Evolutionary conservation across 2,329 filamentous ascomycete species (phyloP).

Genomic region (Colletotrichum eleusines): DNA sequence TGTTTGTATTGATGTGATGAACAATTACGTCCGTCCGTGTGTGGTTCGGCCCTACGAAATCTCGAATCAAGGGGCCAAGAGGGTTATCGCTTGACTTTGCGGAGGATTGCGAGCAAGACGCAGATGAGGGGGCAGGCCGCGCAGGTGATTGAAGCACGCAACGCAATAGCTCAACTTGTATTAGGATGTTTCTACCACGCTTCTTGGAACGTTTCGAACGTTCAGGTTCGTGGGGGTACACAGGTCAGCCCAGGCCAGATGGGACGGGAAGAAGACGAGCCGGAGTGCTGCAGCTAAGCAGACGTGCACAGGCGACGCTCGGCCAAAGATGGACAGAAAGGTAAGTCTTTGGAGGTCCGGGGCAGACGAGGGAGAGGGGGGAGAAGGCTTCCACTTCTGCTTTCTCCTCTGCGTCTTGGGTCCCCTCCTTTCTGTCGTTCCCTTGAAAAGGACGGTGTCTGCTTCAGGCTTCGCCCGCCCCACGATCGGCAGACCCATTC

Average conservation of each 20-base stretch:
- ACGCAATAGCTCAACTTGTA: neutral
- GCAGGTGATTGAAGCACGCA: slow-evolving; percentile 6
- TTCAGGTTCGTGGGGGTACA: slow-evolving; percentile 25
- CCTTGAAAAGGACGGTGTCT: slow-evolving; percentile 29
- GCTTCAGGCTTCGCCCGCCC: slow-evolving; percentile 32
- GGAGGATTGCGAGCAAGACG: neutral
- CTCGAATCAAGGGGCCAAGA: slow-evolving; percentile 2
- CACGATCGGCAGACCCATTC: slow-evolving; percentile 36
- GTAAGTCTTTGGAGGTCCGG: slow-evolving; percentile 12
- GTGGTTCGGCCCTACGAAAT: slow-evolving; percentile 24
- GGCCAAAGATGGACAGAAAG: slow-evolving; percentile 24
- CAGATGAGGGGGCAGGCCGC: neutral
- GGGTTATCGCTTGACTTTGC: neutral
- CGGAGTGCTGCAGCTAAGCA: slow-evolving; percentile 32
- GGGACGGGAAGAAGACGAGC: slow-evolving; percentile 31
- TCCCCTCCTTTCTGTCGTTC: neutral
- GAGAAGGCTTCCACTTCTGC: neutral
- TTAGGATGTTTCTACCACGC: neutral
- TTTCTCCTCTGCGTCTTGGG: neutral
- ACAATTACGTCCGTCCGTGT: slow-evolving; percentile 26
- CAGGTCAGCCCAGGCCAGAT: slow-evolving; percentile 22
- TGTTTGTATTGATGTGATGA: slow-evolving; percentile 26
- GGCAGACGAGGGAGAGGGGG: neutral
- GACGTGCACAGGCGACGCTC: slow-evolving; percentile 26
- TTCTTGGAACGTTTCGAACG: neutral